Base-by-base conservation (phyloP, 2,329 filamentous ascomycete species). In the Phyllosticta capitalensis region DNA sequence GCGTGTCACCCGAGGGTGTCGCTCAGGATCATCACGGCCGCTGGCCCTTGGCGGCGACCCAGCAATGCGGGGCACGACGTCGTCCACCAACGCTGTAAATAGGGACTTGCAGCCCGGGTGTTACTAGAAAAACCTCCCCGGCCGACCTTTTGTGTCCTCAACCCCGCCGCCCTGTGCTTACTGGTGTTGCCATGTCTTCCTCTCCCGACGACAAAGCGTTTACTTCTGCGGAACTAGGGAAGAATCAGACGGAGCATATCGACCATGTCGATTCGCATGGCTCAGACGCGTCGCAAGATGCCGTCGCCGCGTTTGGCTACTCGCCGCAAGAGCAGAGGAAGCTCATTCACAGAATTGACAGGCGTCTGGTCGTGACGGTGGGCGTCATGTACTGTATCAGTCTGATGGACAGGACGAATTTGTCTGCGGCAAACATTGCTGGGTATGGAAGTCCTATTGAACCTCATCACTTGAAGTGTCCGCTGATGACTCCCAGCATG, bases 341-440 rank as follows among this genome's bases (percentile, higher is more conserved):
- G 50, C 89, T 94, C 66, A 83, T 91, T 50, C 78, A 80, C 59
- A 82, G 83, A 12, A 78, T 94, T 65, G 90, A 95, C 71, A 75
- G 70, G 33, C 74, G 77, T 28, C 69, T 80, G n/a, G 76, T 79
- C 19, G 65, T 75, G 20, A 78, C 75, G 0, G 71, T 78, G 1
- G 77, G 77, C 9, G 71, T 81, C 64, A 81, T 90, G 74, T 92
- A 92, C 72, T 89, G 87, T 69, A 79, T 89, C 65, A 87, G 82
- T 64, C 75, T 92, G 61, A 89, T 92, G 83, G 89, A 94, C 68
- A 79, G 89, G 30, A 90, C 87, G 1, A 92, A 92, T 71, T 74
- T 92, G 69, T 83, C 83, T n/a, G 78, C 83, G 21, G 88, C 88
- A 49, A 83, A 83, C 52, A 86, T 92, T 69, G 88, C 89, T 20